Conservation (phyloP, 305 asterid species). For the Coffea humblotiana region DNA sequence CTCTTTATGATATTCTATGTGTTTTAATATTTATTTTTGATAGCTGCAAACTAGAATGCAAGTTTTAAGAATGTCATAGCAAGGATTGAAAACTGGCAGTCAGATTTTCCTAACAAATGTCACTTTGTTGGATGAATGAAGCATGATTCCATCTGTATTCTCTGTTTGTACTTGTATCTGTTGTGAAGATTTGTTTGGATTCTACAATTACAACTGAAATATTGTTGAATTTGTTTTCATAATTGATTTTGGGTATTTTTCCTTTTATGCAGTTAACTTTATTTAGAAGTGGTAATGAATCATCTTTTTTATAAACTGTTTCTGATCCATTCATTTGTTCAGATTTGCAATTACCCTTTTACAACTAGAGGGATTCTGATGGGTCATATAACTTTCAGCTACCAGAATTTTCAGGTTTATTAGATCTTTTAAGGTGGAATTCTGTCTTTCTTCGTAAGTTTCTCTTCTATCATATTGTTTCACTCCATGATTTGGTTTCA, state of each 20-base stretch:
- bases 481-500: slow-evolving; percentile 34
- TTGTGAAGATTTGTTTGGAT: not conserved
- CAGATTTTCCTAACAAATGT: not conserved
- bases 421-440: slow-evolving; percentile 16
- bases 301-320: not conserved
- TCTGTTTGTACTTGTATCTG: not conserved
- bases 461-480: slow-evolving; percentile 16
- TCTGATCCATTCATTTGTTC: slow-evolving; percentile 18
- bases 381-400: slow-evolving; percentile 87
- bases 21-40: not conserved
- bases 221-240: not conserved
- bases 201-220: not conserved
- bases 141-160: not conserved
- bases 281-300: not conserved
- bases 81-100: not conserved
- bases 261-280: not conserved
- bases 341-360: slow-evolving; percentile 96
- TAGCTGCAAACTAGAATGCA: not conserved
- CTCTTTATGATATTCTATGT: not conserved
- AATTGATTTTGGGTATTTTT: not conserved
- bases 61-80: not conserved
- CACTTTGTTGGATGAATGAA: not conserved
- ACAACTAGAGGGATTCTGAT: slow-evolving; percentile 94
- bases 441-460: slow-evolving; percentile 8
- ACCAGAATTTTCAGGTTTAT: slow-evolving; percentile 85